Conservation (phyloP, 345 rosid species). For the Citrus mangshanensis region DNA sequence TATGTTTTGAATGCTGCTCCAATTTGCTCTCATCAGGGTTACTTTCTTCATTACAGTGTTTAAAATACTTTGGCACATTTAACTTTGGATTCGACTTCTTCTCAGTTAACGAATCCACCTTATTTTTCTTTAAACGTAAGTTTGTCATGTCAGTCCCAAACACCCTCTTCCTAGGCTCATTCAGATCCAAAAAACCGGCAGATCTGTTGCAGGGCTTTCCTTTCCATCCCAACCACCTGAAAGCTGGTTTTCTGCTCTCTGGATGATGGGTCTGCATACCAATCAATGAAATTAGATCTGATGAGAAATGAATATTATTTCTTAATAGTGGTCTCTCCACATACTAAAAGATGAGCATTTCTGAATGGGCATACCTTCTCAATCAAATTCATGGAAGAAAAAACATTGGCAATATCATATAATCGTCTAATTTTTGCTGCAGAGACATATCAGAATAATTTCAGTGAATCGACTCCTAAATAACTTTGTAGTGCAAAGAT, state of each 20-base stretch:
- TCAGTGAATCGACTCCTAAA: not conserved
- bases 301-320: not conserved
- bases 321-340: not conserved
- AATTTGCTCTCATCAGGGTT: too few species aligned
- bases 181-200: constrained; percentile 21
- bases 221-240: constrained; percentile 68
- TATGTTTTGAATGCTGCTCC: too few species aligned
- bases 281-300: not conserved
- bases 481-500: not conserved
- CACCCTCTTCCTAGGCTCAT: constrained; percentile 47
- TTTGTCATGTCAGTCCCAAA: constrained; percentile 71
- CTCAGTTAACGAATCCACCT: constrained; percentile 3
- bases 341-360: too few species aligned
- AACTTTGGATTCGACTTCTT: not conserved
- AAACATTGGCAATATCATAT: constrained; percentile 83
- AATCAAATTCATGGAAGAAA: constrained; percentile 68
- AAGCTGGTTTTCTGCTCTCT: constrained; percentile 67
- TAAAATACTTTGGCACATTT: not conserved
- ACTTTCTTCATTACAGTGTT: too few species aligned
- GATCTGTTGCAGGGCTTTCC: constrained; percentile 15
- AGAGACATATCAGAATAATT: not conserved
- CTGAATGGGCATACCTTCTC: constrained; percentile 53
- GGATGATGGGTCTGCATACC: constrained; percentile 64
- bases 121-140: constrained; percentile 40
- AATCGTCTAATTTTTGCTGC: constrained; percentile 85